Percentiles rank a stretch among this genome's conserved stretches.
Conservation (phyloP, 1,284 basidiomycete genomes). For the Trichosporon ovoides region DNA sequence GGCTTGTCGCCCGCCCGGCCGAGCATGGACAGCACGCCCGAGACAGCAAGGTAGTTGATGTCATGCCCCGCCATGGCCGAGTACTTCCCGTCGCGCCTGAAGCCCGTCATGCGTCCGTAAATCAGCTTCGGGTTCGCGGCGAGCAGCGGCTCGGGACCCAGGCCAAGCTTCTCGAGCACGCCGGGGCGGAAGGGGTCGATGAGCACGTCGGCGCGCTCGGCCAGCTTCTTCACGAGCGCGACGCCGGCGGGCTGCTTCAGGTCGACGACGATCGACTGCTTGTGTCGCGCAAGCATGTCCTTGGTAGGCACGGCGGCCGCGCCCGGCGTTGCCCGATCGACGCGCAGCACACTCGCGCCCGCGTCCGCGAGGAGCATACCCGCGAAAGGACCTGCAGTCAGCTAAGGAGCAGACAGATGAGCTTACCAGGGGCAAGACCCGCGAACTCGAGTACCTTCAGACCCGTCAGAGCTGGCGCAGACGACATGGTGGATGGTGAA, state of each 20-base stretch:
- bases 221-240: constrained; percentile 8
- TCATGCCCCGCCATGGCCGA: constrained; percentile 22
- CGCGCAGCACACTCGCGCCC: constrained; percentile 13
- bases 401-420: background rate
- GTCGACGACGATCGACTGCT: constrained; percentile 12
- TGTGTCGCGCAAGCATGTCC: constrained; percentile 15
- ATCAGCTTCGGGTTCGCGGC: constrained; percentile 17
- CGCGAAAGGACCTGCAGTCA: constrained; percentile 13
- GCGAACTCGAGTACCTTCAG: constrained; percentile 13
- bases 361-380: constrained; percentile 18
- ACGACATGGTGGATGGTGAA: background rate
- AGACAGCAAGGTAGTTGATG: constrained; percentile 20
- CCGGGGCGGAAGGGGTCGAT: constrained; percentile 22
- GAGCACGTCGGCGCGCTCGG: constrained; percentile 14
- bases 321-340: constrained; percentile 14
- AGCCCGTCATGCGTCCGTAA: constrained; percentile 21
- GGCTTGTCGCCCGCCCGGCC: constrained; percentile 11
- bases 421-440: constrained; percentile 9
- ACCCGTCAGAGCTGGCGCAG: background rate
- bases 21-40: constrained; percentile 18
- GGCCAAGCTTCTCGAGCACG: constrained; percentile 20
- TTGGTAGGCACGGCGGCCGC: background rate
- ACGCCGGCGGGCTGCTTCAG: constrained; percentile 11
- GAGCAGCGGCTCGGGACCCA: constrained; percentile 8
- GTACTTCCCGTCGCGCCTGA: constrained; percentile 10